phyloP scores from a whole-genome alignment of 768 basidiomycete genomes.

The Pulveroboletus sp. region DNA sequence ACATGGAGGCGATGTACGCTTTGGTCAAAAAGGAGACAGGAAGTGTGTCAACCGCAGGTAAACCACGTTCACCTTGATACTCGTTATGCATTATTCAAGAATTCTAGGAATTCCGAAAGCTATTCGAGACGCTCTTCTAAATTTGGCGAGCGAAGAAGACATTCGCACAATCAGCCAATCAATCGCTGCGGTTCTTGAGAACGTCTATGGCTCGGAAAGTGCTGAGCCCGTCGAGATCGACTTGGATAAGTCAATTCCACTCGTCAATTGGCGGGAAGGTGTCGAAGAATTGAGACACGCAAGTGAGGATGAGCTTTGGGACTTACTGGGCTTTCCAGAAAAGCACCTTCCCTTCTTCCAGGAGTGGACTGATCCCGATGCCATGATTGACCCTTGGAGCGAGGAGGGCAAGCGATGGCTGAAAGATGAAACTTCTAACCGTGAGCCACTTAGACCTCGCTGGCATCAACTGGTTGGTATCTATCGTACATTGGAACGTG shows the following conservation, averaged over 20 bases:
- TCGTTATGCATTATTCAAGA: too few species aligned
- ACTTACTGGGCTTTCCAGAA: background rate
- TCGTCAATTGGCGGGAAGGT: background rate
- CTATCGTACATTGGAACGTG: conserved; percentile 8
- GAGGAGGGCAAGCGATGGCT: conserved; percentile 6
- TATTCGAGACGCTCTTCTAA: too few species aligned
- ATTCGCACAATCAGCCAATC: too few species aligned
- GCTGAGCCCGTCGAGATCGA: background rate
- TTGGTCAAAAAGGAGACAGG: too few species aligned
- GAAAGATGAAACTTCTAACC: background rate
- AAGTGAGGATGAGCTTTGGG: background rate
- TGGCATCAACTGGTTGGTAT: conserved; percentile 23
- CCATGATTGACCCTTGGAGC: conserved; percentile 3
- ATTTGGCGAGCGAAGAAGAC: too few species aligned
- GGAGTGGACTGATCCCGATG: background rate
- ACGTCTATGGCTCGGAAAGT: too few species aligned
- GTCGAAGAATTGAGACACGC: background rate
- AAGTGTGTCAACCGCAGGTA: background rate
- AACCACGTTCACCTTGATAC: background rate
- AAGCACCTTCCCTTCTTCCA: conserved; percentile 7
- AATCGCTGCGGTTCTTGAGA: too few species aligned
- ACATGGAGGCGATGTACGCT: too few species aligned
- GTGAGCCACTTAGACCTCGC: background rate
- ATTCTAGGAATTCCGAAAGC: background rate
- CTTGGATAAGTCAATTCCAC: background rate